Evolutionary conservation across 2,329 filamentous ascomycete species (phyloP).

Genomic region (Colletotrichum sp.): DNA sequence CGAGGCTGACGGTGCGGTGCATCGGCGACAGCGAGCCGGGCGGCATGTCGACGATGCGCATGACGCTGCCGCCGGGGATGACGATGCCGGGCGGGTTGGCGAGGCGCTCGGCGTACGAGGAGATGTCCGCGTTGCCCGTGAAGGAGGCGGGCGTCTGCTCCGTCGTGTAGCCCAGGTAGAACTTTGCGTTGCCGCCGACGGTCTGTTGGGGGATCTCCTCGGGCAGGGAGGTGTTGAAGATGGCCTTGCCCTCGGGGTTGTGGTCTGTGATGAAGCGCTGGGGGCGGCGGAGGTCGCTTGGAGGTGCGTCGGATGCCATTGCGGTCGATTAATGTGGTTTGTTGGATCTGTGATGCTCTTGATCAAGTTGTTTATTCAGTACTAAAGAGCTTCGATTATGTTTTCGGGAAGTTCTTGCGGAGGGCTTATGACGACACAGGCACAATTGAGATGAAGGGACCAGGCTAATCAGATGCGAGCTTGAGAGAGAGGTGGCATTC

Average conservation of each 20-base stretch:
- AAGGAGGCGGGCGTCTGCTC: slow-evolving; percentile 26
- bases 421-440: background rate
- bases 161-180: slow-evolving; percentile 31
- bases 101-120: slow-evolving; percentile 25
- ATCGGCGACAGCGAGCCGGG: slow-evolving; percentile 42
- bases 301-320: background rate
- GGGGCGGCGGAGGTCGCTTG: slow-evolving; percentile 17
- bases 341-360: background rate
- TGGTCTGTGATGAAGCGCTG: slow-evolving; percentile 39
- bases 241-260: slow-evolving; percentile 33
- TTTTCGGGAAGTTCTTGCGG: background rate
- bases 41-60: slow-evolving; percentile 53
- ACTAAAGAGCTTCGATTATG: background rate
- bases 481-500: background rate
- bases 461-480: background rate
- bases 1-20: slow-evolving; percentile 60
- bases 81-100: slow-evolving; percentile 29
- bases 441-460: background rate
- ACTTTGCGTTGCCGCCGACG: slow-evolving; percentile 21
- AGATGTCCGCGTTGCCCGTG: slow-evolving; percentile 24
- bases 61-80: slow-evolving; percentile 43
- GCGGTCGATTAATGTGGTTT: background rate
- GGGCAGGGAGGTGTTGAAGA: slow-evolving; percentile 35
- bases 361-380: no score
- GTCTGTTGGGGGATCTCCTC: slow-evolving; percentile 24